Evolutionary conservation across 2,329 filamentous ascomycete species (phyloP), one percentile per base, ranked within the genome.

Genomic region (Ascochyta lentis): DNA sequence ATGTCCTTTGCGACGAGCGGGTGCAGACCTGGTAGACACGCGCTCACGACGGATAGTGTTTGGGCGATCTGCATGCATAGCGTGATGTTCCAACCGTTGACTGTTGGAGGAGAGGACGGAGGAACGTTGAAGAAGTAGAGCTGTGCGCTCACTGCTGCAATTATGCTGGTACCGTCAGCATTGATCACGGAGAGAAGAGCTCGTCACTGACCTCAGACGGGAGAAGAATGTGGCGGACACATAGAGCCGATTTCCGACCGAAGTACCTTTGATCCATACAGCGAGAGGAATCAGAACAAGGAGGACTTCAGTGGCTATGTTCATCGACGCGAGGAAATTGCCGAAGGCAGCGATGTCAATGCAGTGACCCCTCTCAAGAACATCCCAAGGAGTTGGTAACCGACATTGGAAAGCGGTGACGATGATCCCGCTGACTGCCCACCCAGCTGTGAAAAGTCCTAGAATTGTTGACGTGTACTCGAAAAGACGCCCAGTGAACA

Each of bases 261-360:
- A 61, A 26, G 62, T 45, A 5, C 67, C 61, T 22, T 67, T 42
- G 38, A 65, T 69, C 69, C 69, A 71, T n/a, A 70, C 54, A 31
- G 67, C 56, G 23, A 71, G 54, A 33, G 69, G 69, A 52, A 71
- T 63, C 16, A 60, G 22, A 13, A 72, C 58, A 33, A 72, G 60
- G 42, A 71, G 49, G 26, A 63, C 34, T 46, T 72, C 69, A 9
- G 65, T 51, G 1, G 66, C 54, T 24, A 71, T 66, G 49, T 70
- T 72, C 16, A 65, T 70, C 12, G 64, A 61, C 12, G 63, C 61
- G 6, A 71, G 51, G 46, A 71, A 72, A 42, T 72, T 70, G n/a
- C 68, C 54, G 44, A 70, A 71, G 3, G 58, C 64, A 9, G 53
- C 33, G 6, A 66, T 33, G 33, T 70, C 43, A 29, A 62, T 61